Conservation (phyloP, 2,329 filamentous ascomycete species). For the Xylariaceae sp. region DNA sequence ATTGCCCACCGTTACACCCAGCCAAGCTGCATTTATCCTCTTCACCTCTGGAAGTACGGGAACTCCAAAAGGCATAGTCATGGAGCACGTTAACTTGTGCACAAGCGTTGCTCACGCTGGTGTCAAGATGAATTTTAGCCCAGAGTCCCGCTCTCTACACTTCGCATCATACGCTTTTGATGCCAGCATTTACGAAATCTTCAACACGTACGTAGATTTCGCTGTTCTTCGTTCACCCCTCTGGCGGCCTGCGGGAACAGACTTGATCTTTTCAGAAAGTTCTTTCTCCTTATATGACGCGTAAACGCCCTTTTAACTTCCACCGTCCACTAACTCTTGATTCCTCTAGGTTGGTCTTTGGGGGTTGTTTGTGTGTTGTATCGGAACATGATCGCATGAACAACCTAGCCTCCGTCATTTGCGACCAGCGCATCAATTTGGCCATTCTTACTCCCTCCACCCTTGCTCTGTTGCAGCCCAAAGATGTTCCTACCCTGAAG, state of each 20-base stretch:
- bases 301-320: not conserved
- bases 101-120: slow-evolving; percentile 4
- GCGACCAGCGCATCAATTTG: slow-evolving; percentile 25
- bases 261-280: not conserved
- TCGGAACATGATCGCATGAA: slow-evolving; percentile 47
- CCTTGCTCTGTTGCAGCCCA: slow-evolving; percentile 29
- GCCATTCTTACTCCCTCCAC: slow-evolving; percentile 35
- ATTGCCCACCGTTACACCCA: not conserved
- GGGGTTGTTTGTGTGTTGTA: slow-evolving; percentile 48
- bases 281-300: not conserved
- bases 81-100: slow-evolving; percentile 22
- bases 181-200: slow-evolving; percentile 47
- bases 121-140: slow-evolving; percentile 10
- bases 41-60: slow-evolving; percentile 58
- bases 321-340: not conserved
- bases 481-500: slow-evolving; percentile 32
- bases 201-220: slow-evolving; percentile 36
- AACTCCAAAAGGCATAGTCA: slow-evolving; percentile 55
- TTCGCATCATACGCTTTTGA: slow-evolving; percentile 49
- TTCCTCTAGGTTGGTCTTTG: slow-evolving; percentile 37
- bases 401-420: slow-evolving; percentile 39
- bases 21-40: slow-evolving; percentile 45
- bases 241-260: not conserved
- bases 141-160: slow-evolving; percentile 29
- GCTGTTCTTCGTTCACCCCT: not conserved